phyloP scores from a whole-genome alignment of 2,329 filamentous ascomycete genomes.

The Phyllosticta capitalensis region DNA sequence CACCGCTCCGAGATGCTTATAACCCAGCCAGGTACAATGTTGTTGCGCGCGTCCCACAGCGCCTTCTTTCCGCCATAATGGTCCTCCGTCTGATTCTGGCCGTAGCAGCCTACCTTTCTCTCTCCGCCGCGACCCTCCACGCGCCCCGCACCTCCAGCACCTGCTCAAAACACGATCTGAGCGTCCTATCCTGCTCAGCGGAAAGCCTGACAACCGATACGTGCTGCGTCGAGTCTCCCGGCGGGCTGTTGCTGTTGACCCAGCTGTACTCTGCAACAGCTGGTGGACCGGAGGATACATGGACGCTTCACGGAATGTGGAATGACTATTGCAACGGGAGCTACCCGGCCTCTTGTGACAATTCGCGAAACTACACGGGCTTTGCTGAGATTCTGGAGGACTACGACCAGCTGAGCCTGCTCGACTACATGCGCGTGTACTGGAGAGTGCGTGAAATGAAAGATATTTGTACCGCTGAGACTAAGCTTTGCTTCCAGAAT shows the following conservation, averaged over 20 bases:
- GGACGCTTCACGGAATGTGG: conserved; percentile 67
- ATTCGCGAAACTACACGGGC: background rate
- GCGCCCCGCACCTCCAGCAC: background rate
- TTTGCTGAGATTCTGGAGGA: conserved; percentile 38
- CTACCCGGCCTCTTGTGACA: conserved; percentile 46
- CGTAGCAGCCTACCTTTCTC: conserved; percentile 6
- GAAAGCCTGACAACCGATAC: conserved; percentile 4
- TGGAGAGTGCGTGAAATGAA: conserved; percentile 55
- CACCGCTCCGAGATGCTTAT: conserved; percentile 4
- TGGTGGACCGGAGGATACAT: conserved; percentile 49
- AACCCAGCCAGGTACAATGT: conserved; percentile 10
- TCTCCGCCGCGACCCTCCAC: conserved; percentile 6
- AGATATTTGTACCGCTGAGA: background rate
- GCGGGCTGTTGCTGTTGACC: conserved; percentile 5
- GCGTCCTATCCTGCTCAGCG: conserved; percentile 8
- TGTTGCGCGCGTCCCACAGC: background rate
- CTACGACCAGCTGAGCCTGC: conserved; percentile 44
- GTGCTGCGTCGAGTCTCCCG: conserved; percentile 9
- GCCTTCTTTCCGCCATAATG: background rate
- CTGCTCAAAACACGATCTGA: conserved; percentile 6
- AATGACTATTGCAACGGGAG: conserved; percentile 55
- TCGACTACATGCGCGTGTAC: conserved; percentile 59
- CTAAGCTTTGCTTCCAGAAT: background rate
- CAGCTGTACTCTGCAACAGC: conserved; percentile 4
- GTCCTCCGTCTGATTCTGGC: conserved; percentile 6